phyloP scores from a whole-genome alignment of 352 stramenopile species.

The Phytophthora boehmeriae region DNA sequence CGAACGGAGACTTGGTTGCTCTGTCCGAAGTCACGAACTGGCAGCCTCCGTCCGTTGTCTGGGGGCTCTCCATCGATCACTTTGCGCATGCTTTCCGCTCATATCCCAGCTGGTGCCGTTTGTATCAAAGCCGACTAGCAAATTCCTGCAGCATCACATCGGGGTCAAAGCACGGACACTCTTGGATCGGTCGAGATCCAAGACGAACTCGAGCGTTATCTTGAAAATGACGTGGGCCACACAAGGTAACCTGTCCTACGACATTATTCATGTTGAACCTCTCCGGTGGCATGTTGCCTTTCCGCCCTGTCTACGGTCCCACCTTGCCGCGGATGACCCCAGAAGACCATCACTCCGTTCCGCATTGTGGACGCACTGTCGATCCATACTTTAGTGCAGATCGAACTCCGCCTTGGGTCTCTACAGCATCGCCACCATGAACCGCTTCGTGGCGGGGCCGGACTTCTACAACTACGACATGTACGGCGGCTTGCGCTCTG shows the following conservation, averaged over 20 bases:
- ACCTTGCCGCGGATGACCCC: constrained; percentile 11
- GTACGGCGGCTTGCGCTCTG: constrained; percentile 52
- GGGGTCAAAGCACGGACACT: not conserved
- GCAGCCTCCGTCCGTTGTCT: constrained; percentile 12
- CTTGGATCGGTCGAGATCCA: not conserved
- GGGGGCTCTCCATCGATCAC: constrained; percentile 17
- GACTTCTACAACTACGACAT: constrained; percentile 73
- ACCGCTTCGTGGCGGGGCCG: constrained; percentile 38
- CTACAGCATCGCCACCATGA: constrained; percentile 12
- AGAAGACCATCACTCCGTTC: constrained; percentile 2
- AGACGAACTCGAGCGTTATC: not conserved
- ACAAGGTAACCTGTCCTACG: not conserved
- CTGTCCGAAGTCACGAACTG: constrained; percentile 29
- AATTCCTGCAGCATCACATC: not conserved
- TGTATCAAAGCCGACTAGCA: not conserved
- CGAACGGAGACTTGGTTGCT: constrained; percentile 4
- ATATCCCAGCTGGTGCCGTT: constrained; percentile 21
- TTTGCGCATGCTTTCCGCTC: constrained; percentile 17
- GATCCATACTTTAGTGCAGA: not conserved
- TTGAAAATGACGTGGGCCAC: too few species aligned
- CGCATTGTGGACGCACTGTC: not conserved
- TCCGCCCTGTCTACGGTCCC: constrained; percentile 1
- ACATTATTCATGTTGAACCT: constrained; percentile 25
- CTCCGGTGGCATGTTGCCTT: constrained; percentile 25
- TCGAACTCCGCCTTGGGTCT: not conserved